Conservation (phyloP, 129 eudicot species). For the Flaveria linearis region DNA sequence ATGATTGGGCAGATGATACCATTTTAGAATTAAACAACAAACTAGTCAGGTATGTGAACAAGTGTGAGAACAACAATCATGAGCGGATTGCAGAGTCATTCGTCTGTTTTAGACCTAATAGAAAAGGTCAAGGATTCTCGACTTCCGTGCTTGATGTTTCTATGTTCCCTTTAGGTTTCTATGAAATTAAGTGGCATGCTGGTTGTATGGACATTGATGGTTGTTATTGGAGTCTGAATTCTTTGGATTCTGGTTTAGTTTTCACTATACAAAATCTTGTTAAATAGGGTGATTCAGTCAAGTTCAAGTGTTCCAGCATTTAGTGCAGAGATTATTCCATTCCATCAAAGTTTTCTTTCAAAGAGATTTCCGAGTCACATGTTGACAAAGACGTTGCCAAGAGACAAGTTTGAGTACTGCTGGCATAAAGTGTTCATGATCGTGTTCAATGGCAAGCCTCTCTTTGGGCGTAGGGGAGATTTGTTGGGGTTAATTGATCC, state of each 20-base stretch:
- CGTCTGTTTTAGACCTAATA: constrained; percentile 52
- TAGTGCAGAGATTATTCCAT: neutral
- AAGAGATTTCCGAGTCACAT: too few species aligned
- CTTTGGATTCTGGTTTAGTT: constrained; percentile 51
- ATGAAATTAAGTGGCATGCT: constrained; percentile 75
- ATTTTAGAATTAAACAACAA: constrained; percentile 52
- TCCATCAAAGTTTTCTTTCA: too few species aligned
- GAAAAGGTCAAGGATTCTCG: constrained; percentile 72
- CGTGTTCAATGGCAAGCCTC: too few species aligned
- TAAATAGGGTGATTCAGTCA: constrained; percentile 8
- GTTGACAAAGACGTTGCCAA: too few species aligned
- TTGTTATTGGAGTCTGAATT: constrained; percentile 67
- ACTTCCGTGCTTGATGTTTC: constrained; percentile 73
- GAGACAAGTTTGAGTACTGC: too few species aligned
- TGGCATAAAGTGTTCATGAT: too few species aligned
- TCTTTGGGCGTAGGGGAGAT: too few species aligned
- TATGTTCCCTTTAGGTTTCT: constrained; percentile 64
- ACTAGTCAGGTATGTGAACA: constrained; percentile 49
- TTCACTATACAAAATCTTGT: constrained; percentile 40
- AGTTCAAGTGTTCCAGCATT: neutral
- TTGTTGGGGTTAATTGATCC: too few species aligned
- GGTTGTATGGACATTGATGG: constrained; percentile 61
- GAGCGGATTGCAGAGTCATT: constrained; percentile 38
- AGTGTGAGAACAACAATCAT: constrained; percentile 31
- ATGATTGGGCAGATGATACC: constrained; percentile 44